These are phyloP conservation scores for Heterobasidion occidentale DNA, from an alignment of 1,284 basidiomycete species.

Conservation along the genomic window DNA sequence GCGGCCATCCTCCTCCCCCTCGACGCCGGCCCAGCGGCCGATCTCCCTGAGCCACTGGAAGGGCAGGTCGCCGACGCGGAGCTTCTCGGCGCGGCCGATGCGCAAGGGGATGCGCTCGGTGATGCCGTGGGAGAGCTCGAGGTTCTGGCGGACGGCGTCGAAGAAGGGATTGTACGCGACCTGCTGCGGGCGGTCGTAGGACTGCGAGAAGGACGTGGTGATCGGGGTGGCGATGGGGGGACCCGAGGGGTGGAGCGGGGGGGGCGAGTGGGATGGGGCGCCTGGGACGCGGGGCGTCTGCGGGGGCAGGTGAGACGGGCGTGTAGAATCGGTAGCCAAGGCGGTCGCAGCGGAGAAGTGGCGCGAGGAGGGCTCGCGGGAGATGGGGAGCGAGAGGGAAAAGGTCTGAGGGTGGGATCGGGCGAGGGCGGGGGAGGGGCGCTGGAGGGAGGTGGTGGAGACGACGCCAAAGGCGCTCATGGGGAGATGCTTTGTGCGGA, in stretches of 20 bases:
- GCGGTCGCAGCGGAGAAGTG: too few species aligned
- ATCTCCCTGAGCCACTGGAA: constrained; percentile 77
- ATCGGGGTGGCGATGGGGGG: background rate
- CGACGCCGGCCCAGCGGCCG: constrained; percentile 37
- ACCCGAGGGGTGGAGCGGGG: background rate
- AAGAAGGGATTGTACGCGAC: constrained; percentile 80
- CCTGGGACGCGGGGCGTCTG: background rate
- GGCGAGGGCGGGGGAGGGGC: constrained; percentile 6
- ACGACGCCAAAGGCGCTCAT: constrained; percentile 54
- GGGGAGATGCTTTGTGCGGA: constrained; percentile 56
- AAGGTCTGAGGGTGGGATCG: constrained; percentile 9
- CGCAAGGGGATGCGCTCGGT: constrained; percentile 76
- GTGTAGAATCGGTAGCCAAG: constrained; percentile 3
- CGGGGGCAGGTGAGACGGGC: background rate
- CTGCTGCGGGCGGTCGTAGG: constrained; percentile 1
- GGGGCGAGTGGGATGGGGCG: background rate
- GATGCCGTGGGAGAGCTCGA: constrained; percentile 82
- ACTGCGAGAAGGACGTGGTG: background rate
- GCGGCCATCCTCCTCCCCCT: constrained; percentile 4
- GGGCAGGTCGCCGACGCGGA: constrained; percentile 70
- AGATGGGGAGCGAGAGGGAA: too few species aligned
- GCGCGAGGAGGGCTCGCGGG: too few species aligned
- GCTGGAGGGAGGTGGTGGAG: constrained; percentile 38
- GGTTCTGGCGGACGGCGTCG: constrained; percentile 93
- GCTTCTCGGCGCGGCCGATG: constrained; percentile 54